A percentile compares a stretch with the other conserved stretches of the same genome.
Evolutionary conservation across 2,329 filamentous ascomycete species (phyloP).

Genomic region (Diaporthe sp.): DNA sequence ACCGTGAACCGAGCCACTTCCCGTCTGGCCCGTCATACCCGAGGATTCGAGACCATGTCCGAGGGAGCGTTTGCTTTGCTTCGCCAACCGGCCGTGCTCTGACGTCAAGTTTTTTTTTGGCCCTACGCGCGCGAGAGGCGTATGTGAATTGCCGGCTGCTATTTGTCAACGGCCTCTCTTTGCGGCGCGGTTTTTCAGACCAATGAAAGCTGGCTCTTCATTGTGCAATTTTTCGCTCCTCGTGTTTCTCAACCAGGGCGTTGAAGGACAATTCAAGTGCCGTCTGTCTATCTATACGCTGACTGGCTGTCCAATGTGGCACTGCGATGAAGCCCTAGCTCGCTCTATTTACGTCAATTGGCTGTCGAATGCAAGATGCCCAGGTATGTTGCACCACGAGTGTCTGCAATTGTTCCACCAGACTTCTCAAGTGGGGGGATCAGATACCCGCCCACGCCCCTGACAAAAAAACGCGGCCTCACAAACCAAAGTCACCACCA

Average conservation of each 20-base stretch:
- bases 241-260: not conserved
- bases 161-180: conserved; percentile 15
- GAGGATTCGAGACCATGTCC: conserved; percentile 11
- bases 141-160: conserved; percentile 1
- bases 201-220: not conserved
- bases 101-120: conserved; percentile 2
- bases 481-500: too few relatives aligned
- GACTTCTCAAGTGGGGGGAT: not conserved
- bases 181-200: not conserved
- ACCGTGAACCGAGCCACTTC: conserved; percentile 16
- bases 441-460: not conserved
- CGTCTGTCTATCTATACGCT: not conserved
- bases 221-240: not conserved
- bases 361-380: not conserved
- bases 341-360: not conserved
- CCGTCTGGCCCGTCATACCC: conserved; percentile 12
- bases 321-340: not conserved
- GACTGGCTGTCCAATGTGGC: not conserved
- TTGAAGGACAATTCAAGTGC: not conserved
- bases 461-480: too few relatives aligned
- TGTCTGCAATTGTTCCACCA: not conserved
- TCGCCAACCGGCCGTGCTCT: conserved; percentile 11
- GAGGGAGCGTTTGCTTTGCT: conserved; percentile 30
- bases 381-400: not conserved
- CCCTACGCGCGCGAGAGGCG: not conserved